These are phyloP conservation scores for Dryadomyces quercivorus DNA, from an alignment of 2,329 filamentous ascomycete genomes.

Conservation along the genomic window DNA sequence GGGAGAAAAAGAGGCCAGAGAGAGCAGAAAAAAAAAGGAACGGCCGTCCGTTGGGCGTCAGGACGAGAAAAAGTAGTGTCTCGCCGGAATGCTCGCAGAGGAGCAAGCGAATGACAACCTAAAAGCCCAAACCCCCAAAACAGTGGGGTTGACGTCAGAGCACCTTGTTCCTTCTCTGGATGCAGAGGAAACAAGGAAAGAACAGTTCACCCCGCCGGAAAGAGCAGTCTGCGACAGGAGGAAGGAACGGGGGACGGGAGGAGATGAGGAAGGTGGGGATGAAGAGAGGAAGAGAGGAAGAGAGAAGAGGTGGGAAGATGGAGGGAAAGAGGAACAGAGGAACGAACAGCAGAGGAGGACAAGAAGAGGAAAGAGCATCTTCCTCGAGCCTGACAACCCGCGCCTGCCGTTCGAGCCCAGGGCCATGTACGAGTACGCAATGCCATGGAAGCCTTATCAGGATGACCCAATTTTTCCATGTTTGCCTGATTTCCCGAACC, in stretches of 20 bases:
- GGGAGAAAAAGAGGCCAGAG: too few relatives aligned
- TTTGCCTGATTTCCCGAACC: neutral
- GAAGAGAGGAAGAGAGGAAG: too few relatives aligned
- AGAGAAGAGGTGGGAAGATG: too few relatives aligned
- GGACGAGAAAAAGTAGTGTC: too few relatives aligned
- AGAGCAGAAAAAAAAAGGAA: too few relatives aligned
- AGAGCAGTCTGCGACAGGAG: too few relatives aligned
- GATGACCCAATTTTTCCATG: neutral
- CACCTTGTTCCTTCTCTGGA: neutral
- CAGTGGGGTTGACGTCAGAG: constrained; percentile 1
- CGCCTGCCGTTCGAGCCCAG: neutral
- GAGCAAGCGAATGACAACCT: too few relatives aligned
- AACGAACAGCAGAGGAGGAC: neutral
- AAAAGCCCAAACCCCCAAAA: neutral
- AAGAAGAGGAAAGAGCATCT: neutral
- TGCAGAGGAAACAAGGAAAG: neutral
- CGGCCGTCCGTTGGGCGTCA: too few relatives aligned
- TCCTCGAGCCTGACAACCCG: neutral
- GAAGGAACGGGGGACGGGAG: too few relatives aligned
- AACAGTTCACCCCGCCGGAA: too few relatives aligned
- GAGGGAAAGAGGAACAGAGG: neutral
- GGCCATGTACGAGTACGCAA: neutral
- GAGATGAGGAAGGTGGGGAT: too few relatives aligned
- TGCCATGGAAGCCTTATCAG: neutral
- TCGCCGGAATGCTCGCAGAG: too few relatives aligned